These are phyloP conservation scores for Darksidea phi DNA, from an alignment of 495 filamentous ascomycete species.

Conservation along the genomic window DNA sequence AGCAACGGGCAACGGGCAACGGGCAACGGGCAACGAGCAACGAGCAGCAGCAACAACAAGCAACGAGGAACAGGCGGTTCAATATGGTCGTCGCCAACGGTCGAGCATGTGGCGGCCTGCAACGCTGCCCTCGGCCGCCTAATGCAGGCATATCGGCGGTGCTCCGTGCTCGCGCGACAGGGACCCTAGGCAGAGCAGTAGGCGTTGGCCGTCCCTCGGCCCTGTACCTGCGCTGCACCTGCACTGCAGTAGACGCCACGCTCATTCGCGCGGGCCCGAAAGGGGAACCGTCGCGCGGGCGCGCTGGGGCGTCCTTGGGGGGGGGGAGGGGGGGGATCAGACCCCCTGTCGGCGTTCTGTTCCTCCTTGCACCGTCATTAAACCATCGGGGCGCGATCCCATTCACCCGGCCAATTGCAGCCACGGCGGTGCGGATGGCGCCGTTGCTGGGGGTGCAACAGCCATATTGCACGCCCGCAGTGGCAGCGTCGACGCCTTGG, in stretches of 20 bases:
- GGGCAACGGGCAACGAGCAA: too few species aligned
- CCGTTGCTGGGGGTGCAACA: constrained; percentile 1
- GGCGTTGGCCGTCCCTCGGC: constrained; percentile 8
- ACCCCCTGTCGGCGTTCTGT: constrained; percentile 10
- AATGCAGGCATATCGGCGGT: constrained; percentile 14
- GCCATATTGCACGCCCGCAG: too few species aligned
- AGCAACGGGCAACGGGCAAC: too few species aligned
- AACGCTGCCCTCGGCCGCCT: constrained; percentile 2
- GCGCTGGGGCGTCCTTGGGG: too few species aligned
- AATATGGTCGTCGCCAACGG: constrained; percentile 20
- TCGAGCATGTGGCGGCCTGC: constrained; percentile 16
- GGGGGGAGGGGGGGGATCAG: too few species aligned
- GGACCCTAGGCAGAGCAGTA: neutral
- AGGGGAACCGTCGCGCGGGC: constrained; percentile 10
- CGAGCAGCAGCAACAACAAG: too few species aligned
- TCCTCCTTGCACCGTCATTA: constrained; percentile 22
- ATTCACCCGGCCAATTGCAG: constrained; percentile 26
- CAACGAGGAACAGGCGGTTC: neutral
- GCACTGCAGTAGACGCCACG: constrained; percentile 1
- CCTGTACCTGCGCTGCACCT: neutral
- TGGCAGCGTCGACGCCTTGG: too few species aligned
- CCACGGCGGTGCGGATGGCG: constrained; percentile 2
- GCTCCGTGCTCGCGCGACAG: neutral
- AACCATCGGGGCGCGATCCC: constrained; percentile 1
- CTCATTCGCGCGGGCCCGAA: constrained; percentile 1